A percentile compares a stretch with the other conserved stretches of the same genome.
These are phyloP conservation scores for Malus hybrid DNA, from an alignment of 331 rosid genomes.

Conservation along the genomic window DNA sequence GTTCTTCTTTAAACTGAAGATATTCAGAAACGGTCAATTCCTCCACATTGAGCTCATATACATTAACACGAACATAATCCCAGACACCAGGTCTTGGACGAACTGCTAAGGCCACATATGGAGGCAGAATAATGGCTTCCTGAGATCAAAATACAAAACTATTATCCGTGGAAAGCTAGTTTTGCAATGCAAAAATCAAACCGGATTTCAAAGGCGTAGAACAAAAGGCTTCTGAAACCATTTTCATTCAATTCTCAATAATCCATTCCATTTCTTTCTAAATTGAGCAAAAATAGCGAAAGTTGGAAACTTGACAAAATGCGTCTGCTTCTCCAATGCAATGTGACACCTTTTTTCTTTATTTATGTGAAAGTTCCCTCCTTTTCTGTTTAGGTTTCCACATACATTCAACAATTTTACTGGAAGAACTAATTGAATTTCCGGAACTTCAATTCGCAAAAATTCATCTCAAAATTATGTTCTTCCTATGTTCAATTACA, in stretches of 20 bases:
- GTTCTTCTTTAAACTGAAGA: conserved; percentile 83
- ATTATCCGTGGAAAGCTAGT: not conserved
- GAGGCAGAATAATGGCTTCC: conserved; percentile 96
- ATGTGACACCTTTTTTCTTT: not conserved
- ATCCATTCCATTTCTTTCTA: not conserved
- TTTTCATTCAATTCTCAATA: not conserved
- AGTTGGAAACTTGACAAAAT: not conserved
- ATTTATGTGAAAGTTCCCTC: not conserved
- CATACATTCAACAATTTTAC: not conserved
- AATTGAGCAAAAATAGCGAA: not conserved
- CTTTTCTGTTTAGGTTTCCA: too few species aligned
- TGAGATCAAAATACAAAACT: conserved; percentile 28
- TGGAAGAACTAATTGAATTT: not conserved
- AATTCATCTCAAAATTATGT: not conserved
- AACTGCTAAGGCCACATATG: conserved; percentile 91
- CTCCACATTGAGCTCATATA: conserved; percentile 76
- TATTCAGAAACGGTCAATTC: conserved; percentile 75
- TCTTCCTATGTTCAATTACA: not conserved
- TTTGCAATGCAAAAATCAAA: not conserved
- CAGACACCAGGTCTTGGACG: conserved; percentile 99
- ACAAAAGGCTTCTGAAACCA: not conserved
- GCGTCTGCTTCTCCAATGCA: not conserved
- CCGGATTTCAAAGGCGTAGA: not conserved
- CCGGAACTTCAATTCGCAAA: not conserved
- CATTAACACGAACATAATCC: conserved; percentile 91